Base-by-base conservation (phyloP, 305 asterid genomes). In the Rubia peregrina region DNA sequence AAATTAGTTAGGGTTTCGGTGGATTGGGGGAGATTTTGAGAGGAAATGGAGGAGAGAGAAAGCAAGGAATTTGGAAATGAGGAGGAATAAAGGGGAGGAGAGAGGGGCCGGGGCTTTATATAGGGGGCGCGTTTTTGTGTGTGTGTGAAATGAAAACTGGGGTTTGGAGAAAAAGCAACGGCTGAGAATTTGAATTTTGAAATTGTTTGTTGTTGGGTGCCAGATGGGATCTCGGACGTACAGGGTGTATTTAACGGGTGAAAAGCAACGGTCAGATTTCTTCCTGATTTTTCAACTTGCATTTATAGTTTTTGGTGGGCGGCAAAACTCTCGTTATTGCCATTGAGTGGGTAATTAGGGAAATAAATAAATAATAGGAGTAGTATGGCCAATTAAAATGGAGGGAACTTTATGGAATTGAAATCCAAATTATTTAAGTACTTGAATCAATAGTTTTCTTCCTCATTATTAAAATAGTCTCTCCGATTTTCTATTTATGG, bases 191-290 rank as follows among this genome's bases (percentile, higher is more conserved):
- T 65, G 13, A 40, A 57, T 41, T 65, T 41, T 42, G 55, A 62
- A 53, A 53, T 53, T 53, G 59, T 17, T 60, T 43, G 72, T 69
- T 71, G 80, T 65, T 65, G 74, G 72, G 66, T 57, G 61, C 49
- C 78, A 63, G 71, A 49, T 51, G 36, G 67, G 66, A 69, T 53
- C 46, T 38, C 73, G 60, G 62, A 36, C 10, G 55, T 17, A 40
- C 30, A 30, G 14, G 13, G 62, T 33, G 66, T 30, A 41, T 46
- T 33, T 5, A 66, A 76, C 76, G 79, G 71, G 57, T 42, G 63
- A 12, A 66, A 70, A 69, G 55, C 65, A 75, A 71, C 79, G 76
- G 73, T 55, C 42, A 46, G 44, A 55, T 75, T 75, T 26, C 36
- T 21, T 7, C 21, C 14, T 5, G 24, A 53, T 53, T 53, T 53